Evolutionary conservation across 116 monocot genomes (phyloP).

Genomic region (Trichopus zeylanicus): DNA sequence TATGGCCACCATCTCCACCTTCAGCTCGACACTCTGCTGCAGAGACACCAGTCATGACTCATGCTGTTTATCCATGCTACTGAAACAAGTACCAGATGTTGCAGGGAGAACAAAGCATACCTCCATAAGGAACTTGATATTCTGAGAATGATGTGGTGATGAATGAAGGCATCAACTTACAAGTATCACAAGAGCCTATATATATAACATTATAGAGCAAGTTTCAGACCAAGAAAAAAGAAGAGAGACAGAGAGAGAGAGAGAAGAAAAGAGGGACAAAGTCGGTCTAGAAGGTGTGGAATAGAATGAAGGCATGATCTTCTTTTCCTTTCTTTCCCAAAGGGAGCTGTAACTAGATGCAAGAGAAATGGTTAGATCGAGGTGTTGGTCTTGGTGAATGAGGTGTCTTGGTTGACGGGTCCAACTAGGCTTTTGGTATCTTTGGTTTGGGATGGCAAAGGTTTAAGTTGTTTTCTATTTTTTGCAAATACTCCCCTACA

Average conservation of each 20-base stretch:
- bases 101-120: too few relatives aligned
- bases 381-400: conserved; percentile 13
- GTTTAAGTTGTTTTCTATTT: too few relatives aligned
- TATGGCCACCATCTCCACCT: conserved; percentile 88
- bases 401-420: conserved; percentile 24
- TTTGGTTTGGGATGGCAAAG: conserved; percentile 19
- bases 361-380: too few relatives aligned
- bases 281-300: conserved; percentile 6
- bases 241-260: not conserved
- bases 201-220: too few relatives aligned
- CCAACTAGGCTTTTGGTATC: conserved; percentile 38
- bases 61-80: too few relatives aligned
- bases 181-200: too few relatives aligned
- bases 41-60: not conserved
- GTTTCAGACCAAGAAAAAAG: too few relatives aligned
- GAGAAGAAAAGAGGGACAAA: not conserved
- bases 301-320: conserved; percentile 10
- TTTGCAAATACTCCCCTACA: too few relatives aligned
- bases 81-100: too few relatives aligned
- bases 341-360: conserved; percentile 16
- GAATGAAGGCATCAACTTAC: too few relatives aligned
- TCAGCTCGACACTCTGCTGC: conserved; percentile 68
- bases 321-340: conserved; percentile 35
- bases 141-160: too few relatives aligned
- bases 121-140: conserved; percentile 36